Percentiles rank a stretch among this genome's conserved stretches.
phyloP scores from a whole-genome alignment of 148 eudicot genomes.

The Selenicereus undatus region DNA sequence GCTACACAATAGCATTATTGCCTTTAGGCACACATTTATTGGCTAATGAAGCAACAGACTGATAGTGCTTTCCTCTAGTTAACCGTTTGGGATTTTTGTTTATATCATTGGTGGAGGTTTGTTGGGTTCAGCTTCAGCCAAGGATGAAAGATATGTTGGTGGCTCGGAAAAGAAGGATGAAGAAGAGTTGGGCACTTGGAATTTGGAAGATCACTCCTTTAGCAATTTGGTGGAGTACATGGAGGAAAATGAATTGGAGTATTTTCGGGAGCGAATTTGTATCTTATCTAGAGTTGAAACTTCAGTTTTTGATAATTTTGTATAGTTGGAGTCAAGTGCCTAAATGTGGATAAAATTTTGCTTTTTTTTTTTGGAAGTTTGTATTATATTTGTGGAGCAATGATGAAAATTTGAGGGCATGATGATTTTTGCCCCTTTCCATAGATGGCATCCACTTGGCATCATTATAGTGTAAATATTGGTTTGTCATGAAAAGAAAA shows the following conservation, averaged over 20 bases:
- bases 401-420: no score
- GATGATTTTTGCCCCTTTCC: no score
- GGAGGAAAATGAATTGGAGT: not conserved
- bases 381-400: no score
- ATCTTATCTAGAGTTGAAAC: not conserved
- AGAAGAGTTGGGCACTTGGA: not conserved
- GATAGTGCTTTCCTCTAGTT: no score
- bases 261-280: not conserved
- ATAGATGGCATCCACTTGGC: no score
- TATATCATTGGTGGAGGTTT: not conserved
- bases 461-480: no score
- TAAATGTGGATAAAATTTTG: not conserved
- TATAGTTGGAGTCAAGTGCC: not conserved
- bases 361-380: no score
- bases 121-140: not conserved
- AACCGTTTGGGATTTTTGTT: no score
- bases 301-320: not conserved
- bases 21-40: no score
- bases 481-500: no score
- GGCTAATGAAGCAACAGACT: no score
- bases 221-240: not conserved
- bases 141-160: not conserved
- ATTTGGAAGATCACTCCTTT: not conserved
- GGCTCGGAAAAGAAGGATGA: not conserved
- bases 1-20: no score